Conservation (phyloP, 768 basidiomycete species). For the Pleurotus pulmonarius region DNA sequence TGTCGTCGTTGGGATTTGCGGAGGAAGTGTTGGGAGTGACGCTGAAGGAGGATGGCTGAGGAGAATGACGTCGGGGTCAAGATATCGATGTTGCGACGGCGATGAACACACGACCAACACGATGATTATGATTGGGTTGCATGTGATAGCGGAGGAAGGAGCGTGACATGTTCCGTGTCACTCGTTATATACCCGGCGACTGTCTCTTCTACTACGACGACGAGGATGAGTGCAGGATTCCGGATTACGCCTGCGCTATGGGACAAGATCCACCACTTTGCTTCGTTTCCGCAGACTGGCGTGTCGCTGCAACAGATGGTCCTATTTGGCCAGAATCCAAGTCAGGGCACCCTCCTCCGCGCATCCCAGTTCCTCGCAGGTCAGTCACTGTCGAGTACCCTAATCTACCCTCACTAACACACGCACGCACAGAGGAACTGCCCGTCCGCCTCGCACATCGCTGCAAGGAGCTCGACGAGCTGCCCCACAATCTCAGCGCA, state of each 20-base stretch:
- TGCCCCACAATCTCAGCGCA: slow-evolving; percentile 85
- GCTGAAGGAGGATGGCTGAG: too few species aligned
- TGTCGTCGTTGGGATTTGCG: too few species aligned
- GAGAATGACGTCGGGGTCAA: too few species aligned
- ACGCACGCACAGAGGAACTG: slow-evolving; percentile 65
- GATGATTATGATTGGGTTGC: too few species aligned
- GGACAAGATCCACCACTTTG: slow-evolving; percentile 90
- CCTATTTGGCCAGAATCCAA: slow-evolving; percentile 93
- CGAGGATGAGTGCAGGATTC: slow-evolving; percentile 54
- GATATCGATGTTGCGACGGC: too few species aligned
- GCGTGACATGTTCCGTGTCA: too few species aligned
- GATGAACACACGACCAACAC: too few species aligned
- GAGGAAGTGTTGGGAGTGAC: too few species aligned
- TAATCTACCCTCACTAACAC: not conserved
- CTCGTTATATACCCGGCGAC: too few species aligned
- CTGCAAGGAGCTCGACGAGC: slow-evolving; percentile 91
- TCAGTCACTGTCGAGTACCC: slow-evolving; percentile 20
- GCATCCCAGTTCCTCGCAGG: slow-evolving; percentile 87
- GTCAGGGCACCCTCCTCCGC: slow-evolving; percentile 89
- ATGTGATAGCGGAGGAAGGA: too few species aligned
- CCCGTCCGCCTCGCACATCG: slow-evolving; percentile 94
- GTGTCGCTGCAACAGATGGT: slow-evolving; percentile 98
- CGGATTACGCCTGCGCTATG: slow-evolving; percentile 76
- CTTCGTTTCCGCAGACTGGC: slow-evolving; percentile 90
- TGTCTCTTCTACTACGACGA: too few species aligned